These are phyloP conservation scores for Cudoniella acicularis DNA, from an alignment of 495 filamentous ascomycete species.

Conservation along the genomic window DNA sequence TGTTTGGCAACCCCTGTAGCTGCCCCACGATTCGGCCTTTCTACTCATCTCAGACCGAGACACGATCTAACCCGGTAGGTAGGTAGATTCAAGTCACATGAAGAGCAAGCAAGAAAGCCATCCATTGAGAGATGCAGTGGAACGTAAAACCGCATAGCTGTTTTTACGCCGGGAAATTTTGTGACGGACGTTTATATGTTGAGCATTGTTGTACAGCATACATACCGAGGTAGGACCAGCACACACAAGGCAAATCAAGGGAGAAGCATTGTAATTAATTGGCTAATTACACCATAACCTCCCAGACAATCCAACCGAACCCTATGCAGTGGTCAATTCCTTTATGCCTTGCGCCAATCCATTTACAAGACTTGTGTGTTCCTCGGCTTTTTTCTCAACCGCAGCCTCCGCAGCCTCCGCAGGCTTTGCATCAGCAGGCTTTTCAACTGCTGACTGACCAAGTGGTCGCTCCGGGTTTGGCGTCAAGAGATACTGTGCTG, in stretches of 20 bases:
- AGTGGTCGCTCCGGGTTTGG: slow-evolving; percentile 65
- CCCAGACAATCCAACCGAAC: background rate
- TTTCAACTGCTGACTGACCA: slow-evolving; percentile 19
- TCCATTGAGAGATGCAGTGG: too few relatives aligned
- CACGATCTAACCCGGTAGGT: too few relatives aligned
- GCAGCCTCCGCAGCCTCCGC: slow-evolving; percentile 24
- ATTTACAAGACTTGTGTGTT: slow-evolving; percentile 1
- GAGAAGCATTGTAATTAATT: background rate
- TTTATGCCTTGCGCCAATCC: slow-evolving; percentile 5
- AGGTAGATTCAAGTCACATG: background rate
- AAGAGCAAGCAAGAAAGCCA: background rate
- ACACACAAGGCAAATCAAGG: background rate
- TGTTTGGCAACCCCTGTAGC: background rate
- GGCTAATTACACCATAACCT: background rate
- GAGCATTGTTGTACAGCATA: background rate
- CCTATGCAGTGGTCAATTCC: slow-evolving; percentile 2
- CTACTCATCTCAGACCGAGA: background rate
- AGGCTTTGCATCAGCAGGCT: slow-evolving; percentile 2
- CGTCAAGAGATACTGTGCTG: slow-evolving; percentile 64
- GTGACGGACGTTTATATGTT: too few relatives aligned
- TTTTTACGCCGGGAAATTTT: too few relatives aligned
- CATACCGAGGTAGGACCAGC: background rate
- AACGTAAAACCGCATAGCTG: too few relatives aligned
- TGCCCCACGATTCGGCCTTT: slow-evolving; percentile 12
- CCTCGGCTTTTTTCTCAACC: slow-evolving; percentile 6